Evolutionary conservation across 306 rosid genomes (phyloP).

Genomic region (Cicer bijugum): DNA sequence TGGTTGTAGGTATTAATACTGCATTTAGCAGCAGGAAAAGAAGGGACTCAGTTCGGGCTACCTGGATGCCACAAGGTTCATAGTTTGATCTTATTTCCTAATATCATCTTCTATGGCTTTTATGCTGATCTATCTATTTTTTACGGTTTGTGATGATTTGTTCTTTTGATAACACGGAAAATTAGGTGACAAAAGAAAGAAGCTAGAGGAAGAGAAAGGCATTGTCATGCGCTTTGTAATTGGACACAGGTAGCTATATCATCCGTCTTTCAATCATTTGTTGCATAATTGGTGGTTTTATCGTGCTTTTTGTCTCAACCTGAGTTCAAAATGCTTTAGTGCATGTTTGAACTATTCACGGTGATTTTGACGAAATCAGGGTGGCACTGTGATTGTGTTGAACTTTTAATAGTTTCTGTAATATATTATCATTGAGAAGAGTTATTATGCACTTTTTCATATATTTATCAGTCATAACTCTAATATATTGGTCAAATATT

Average conservation of each 20-base stretch:
- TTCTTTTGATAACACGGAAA: conserved; percentile 49
- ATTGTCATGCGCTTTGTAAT: conserved; percentile 88
- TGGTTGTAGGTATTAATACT: conserved; percentile 94
- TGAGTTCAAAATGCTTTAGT: not conserved
- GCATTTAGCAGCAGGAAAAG: conserved; percentile 99
- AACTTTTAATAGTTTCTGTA: not conserved
- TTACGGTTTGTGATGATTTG: conserved; percentile 48
- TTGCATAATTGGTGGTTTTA: not conserved
- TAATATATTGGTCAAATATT: conserved; percentile 12
- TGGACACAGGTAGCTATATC: conserved; percentile 79
- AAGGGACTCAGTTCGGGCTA: conserved; percentile 93
- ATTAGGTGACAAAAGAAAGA: conserved; percentile 89
- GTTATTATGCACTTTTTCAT: conserved; percentile 14
- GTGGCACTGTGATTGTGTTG: too few species aligned
- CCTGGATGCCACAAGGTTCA: conserved; percentile 98
- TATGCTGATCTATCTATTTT: not conserved
- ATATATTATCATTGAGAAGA: not conserved
- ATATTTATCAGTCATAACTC: conserved; percentile 9
- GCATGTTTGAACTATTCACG: too few species aligned
- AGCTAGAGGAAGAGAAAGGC: conserved; percentile 98
- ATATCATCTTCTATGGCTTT: conserved; percentile 8
- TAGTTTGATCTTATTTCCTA: conserved; percentile 20
- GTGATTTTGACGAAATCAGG: too few species aligned
- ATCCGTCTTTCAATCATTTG: conserved; percentile 26
- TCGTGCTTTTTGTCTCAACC: conserved; percentile 17